These are phyloP conservation scores for Podochytrium sp. DNA, from an alignment of 192 early-diverging fungal species.

Conservation along the genomic window DNA sequence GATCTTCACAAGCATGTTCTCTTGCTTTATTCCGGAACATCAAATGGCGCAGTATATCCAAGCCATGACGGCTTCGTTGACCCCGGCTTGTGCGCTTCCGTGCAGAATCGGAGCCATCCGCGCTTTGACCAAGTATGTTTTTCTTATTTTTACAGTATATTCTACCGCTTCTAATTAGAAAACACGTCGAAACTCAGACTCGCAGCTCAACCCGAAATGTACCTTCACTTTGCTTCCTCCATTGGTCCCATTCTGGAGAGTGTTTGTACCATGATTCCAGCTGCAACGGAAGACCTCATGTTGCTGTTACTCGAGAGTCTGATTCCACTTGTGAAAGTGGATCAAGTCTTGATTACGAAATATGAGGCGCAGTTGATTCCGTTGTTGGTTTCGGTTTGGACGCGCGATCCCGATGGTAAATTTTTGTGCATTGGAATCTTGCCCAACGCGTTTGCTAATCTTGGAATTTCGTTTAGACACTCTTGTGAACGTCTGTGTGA, in stretches of 20 bases:
- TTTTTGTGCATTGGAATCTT: constrained; percentile 11
- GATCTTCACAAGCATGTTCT: constrained; percentile 84
- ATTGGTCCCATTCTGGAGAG: constrained; percentile 66
- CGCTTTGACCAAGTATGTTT: constrained; percentile 63
- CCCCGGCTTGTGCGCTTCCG: constrained; percentile 48
- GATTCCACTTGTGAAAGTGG: constrained; percentile 63
- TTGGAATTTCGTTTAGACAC: neutral
- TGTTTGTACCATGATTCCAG: constrained; percentile 56
- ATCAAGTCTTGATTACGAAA: constrained; percentile 71
- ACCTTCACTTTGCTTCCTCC: constrained; percentile 41
- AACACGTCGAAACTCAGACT: neutral
- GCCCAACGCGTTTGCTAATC: neutral
- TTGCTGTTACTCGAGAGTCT: constrained; percentile 72
- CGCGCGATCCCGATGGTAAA: constrained; percentile 67
- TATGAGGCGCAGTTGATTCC: constrained; percentile 75
- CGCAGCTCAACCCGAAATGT: neutral
- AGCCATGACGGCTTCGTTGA: constrained; percentile 76
- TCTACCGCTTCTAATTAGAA: neutral
- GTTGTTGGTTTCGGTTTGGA: constrained; percentile 79
- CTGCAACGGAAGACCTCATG: constrained; percentile 70
- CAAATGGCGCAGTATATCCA: constrained; percentile 73
- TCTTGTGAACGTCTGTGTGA: constrained; percentile 24
- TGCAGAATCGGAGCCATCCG: constrained; percentile 73
- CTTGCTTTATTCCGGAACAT: constrained; percentile 66
- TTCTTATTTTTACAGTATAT: neutral